These are phyloP conservation scores for Blastocrithidia nonstop DNA, from an alignment of 208 protist species.

Conservation along the genomic window DNA sequence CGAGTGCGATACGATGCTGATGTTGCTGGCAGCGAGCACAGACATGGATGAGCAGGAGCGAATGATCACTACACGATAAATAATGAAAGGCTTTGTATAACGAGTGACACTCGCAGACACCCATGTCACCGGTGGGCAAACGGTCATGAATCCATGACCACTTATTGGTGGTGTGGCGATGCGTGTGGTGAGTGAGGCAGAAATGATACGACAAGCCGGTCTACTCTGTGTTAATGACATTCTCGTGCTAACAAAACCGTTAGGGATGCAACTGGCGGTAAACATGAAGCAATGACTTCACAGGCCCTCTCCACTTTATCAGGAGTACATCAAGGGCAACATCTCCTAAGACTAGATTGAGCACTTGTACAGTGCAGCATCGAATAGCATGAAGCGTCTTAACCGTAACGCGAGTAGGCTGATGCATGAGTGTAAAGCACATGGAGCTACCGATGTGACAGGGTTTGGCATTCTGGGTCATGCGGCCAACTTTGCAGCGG, in stretches of 20 bases:
- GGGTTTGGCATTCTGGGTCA: constrained; percentile 95
- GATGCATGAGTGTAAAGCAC: constrained; percentile 77
- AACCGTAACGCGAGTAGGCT: constrained; percentile 77
- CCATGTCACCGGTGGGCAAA: constrained; percentile 90
- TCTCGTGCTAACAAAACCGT: constrained; percentile 93
- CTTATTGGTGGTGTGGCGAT: constrained; percentile 91
- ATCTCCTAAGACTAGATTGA: constrained; percentile 54
- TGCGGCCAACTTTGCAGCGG: constrained; percentile 81
- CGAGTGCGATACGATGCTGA: constrained; percentile 91
- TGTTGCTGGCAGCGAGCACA: constrained; percentile 87
- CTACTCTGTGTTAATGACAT: constrained; percentile 28
- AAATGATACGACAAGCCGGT: constrained; percentile 67
- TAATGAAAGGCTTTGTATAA: constrained; percentile 90
- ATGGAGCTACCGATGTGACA: constrained; percentile 92
- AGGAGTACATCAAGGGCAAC: constrained; percentile 34
- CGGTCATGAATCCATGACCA: constrained; percentile 92
- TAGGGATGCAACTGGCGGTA: constrained; percentile 88
- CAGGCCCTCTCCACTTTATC: constrained; percentile 43
- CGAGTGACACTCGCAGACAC: constrained; percentile 55
- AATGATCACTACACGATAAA: constrained; percentile 57
- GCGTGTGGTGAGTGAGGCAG: constrained; percentile 48
- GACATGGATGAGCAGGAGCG: constrained; percentile 85
- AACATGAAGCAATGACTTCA: constrained; percentile 90
- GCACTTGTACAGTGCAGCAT: constrained; percentile 56
- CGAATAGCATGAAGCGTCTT: constrained; percentile 79